A percentile compares a stretch with the other conserved stretches of the same genome.
These are phyloP conservation scores for Catenaria anguillulae DNA, from an alignment of 371 early-diverging fungal genomes.

Conservation along the genomic window DNA sequence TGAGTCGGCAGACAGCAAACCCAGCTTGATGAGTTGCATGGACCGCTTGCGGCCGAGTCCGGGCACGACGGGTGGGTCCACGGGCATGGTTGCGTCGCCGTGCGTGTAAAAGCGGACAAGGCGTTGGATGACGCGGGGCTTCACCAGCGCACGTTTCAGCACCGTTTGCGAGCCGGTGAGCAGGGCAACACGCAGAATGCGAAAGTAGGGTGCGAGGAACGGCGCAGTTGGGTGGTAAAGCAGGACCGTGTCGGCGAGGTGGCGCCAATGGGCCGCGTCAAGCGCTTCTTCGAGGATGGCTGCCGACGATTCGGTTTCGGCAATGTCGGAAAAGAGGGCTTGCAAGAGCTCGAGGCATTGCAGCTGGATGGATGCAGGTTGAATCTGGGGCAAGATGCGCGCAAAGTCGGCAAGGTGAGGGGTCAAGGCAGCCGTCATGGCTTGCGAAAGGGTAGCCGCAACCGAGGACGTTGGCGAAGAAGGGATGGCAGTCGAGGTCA, in stretches of 20 bases:
- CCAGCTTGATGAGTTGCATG: background rate
- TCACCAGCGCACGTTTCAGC: background rate
- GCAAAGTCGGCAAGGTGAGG: background rate
- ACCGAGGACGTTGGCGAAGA: background rate
- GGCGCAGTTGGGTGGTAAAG: background rate
- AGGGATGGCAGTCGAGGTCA: background rate
- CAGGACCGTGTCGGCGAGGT: background rate
- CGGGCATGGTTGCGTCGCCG: background rate
- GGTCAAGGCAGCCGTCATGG: background rate
- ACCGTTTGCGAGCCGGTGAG: background rate
- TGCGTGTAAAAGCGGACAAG: background rate
- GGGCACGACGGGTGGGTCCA: background rate
- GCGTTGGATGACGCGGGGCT: background rate
- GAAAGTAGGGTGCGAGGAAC: background rate
- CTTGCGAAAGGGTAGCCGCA: background rate
- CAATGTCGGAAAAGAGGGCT: background rate
- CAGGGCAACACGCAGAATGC: background rate
- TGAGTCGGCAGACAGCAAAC: too few species aligned
- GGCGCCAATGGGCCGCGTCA: background rate
- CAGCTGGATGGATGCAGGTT: background rate
- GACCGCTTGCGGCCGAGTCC: background rate
- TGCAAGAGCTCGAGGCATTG: background rate
- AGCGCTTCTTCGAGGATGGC: background rate
- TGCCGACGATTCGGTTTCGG: too few species aligned
- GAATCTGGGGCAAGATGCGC: background rate